A percentile compares a stretch with the other conserved stretches of the same genome.
These are phyloP conservation scores for Fagopyrum esculentum DNA, from an alignment of 148 eudicot species.

Conservation along the genomic window DNA sequence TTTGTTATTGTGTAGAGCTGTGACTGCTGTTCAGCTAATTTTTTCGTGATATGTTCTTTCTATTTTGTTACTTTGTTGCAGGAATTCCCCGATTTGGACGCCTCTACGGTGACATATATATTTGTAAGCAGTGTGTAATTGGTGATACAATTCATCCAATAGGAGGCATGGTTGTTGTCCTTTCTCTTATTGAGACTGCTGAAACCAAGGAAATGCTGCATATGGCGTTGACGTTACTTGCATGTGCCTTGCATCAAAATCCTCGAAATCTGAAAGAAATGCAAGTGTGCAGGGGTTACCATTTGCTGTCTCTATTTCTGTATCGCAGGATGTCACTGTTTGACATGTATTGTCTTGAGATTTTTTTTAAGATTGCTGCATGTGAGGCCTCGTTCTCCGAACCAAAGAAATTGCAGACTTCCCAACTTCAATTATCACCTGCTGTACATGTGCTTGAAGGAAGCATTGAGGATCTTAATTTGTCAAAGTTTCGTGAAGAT, in stretches of 20 bases:
- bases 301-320: slow-evolving; percentile 82
- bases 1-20: slow-evolving; percentile 1
- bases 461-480: slow-evolving; percentile 63
- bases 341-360: slow-evolving; percentile 95
- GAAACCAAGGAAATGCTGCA: slow-evolving; percentile 95
- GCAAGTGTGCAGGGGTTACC: slow-evolving; percentile 91
- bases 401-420: slow-evolving; percentile 52
- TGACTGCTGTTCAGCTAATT: background rate
- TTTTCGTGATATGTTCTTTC: slow-evolving; percentile 3
- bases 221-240: slow-evolving; percentile 88
- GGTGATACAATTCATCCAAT: slow-evolving; percentile 88
- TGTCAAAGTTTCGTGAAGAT: slow-evolving; percentile 84
- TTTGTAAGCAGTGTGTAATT: slow-evolving; percentile 81
- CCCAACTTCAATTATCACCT: slow-evolving; percentile 41
- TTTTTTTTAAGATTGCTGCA: slow-evolving; percentile 96
- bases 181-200: slow-evolving; percentile 96
- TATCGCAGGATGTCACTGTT: slow-evolving; percentile 83
- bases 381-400: slow-evolving; percentile 95
- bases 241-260: slow-evolving; percentile 94
- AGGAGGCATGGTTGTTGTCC: slow-evolving; percentile 92
- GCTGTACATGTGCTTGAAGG: slow-evolving; percentile 37
- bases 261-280: slow-evolving; percentile 89
- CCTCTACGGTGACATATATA: slow-evolving; percentile 79
- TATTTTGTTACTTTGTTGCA: slow-evolving; percentile 20
- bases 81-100: slow-evolving; percentile 99